A percentile compares a stretch with the other conserved stretches of the same genome.
phyloP scores from a whole-genome alignment of 352 stramenopile species.

The Globisporangium polare region DNA sequence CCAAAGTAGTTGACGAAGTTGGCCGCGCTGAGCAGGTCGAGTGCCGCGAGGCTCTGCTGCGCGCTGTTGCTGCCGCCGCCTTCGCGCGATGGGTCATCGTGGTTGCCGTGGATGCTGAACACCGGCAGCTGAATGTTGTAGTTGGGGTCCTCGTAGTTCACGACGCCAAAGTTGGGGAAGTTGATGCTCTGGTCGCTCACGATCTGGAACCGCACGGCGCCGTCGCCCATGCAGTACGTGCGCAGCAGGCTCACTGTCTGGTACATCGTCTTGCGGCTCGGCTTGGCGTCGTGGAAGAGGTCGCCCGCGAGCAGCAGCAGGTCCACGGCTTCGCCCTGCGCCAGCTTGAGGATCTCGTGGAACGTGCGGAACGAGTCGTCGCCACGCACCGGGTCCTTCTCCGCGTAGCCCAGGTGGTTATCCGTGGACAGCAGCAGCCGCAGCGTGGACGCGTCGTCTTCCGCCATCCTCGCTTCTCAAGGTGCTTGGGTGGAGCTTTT shows the following conservation, averaged over 20 bases:
- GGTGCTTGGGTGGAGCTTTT: background rate
- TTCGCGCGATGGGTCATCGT: conserved; percentile 97
- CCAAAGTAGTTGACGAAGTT: conserved; percentile 99
- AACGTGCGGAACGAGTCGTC: conserved; percentile 92
- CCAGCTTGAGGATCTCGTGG: conserved; percentile 83
- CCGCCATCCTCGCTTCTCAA: background rate
- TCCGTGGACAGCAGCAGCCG: conserved; percentile 97
- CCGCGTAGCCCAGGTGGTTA: conserved; percentile 97
- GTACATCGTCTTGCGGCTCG: conserved; percentile 93
- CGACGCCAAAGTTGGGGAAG: conserved; percentile 86
- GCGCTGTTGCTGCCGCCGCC: conserved; percentile 37
- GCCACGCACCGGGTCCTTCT: conserved; percentile 94
- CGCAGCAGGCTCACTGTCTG: conserved; percentile 97
- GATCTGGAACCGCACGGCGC: conserved; percentile 80
- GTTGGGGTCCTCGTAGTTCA: conserved; percentile 98
- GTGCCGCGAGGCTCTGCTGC: conserved; percentile 87
- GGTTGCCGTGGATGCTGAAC: conserved; percentile 99
- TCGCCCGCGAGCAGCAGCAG: conserved; percentile 95
- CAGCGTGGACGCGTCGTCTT: conserved; percentile 43
- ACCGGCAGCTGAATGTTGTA: conserved; percentile 94
- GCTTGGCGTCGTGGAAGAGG: conserved; percentile 99
- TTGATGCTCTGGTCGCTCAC: conserved; percentile 90
- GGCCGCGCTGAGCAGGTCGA: conserved; percentile 93
- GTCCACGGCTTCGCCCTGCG: conserved; percentile 74
- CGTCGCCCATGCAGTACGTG: conserved; percentile 93